Percentiles rank a stretch among this genome's conserved stretches.
phyloP scores from a whole-genome alignment of 352 stramenopile genomes.

The Phytopythium kandeliae region DNA sequence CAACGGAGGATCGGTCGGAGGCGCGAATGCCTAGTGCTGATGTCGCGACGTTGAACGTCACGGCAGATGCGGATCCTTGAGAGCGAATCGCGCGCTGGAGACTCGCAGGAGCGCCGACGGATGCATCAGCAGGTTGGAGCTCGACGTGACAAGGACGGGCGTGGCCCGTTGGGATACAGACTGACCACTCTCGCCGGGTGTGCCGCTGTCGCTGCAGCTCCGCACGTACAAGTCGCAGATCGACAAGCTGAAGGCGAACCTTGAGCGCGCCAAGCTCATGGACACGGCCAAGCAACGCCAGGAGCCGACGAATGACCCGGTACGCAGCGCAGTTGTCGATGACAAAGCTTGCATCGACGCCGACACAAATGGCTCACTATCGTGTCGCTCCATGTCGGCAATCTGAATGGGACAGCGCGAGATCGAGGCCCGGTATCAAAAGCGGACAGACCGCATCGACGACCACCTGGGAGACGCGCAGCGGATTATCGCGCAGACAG shows the following conservation, averaged over 20 bases:
- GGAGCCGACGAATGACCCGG: constrained; percentile 24
- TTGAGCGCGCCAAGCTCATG: constrained; percentile 75
- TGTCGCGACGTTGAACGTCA: no score
- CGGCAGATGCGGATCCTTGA: constrained; percentile 73
- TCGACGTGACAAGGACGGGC: background rate
- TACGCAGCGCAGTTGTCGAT: background rate
- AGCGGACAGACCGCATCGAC: constrained; percentile 65
- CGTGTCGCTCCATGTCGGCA: no score
- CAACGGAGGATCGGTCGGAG: background rate
- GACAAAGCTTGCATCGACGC: no score
- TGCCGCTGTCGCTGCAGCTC: constrained; percentile 17
- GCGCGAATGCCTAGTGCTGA: no score
- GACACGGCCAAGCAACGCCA: constrained; percentile 65
- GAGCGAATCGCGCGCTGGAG: constrained; percentile 69
- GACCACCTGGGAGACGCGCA: constrained; percentile 69
- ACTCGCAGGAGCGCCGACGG: constrained; percentile 71
- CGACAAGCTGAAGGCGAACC: constrained; percentile 81
- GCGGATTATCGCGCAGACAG: constrained; percentile 56
- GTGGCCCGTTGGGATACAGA: background rate
- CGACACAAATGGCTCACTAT: background rate
- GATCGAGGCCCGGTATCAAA: constrained; percentile 67
- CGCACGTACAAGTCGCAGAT: constrained; percentile 80
- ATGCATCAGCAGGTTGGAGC: constrained; percentile 71
- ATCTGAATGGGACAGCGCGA: constrained; percentile 41
- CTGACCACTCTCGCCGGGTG: background rate